phyloP scores from a whole-genome alignment of 768 basidiomycete species.

The Filobasidium wieringae region DNA sequence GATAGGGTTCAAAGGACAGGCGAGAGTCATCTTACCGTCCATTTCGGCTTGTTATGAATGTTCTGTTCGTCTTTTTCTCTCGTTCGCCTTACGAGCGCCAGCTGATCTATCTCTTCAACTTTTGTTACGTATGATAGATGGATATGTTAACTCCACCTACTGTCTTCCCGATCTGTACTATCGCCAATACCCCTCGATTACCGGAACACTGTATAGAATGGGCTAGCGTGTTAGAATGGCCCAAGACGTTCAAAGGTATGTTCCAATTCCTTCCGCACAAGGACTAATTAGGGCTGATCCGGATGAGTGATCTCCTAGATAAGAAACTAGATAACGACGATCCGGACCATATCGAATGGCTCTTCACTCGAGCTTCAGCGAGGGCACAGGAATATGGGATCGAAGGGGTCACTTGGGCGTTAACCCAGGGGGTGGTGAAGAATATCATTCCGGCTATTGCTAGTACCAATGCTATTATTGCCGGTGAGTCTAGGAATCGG shows the following conservation, averaged over 20 bases:
- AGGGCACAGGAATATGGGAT: conserved; percentile 93
- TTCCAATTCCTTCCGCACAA: not conserved
- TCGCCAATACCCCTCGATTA: conserved; percentile 93
- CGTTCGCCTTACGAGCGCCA: too few relatives aligned
- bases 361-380: conserved; percentile 64
- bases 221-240: conserved; percentile 98
- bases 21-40: conserved; percentile 88
- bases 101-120: too few relatives aligned
- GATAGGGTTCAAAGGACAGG: conserved; percentile 94
- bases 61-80: conserved; percentile 43
- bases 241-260: conserved; percentile 75
- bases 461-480: conserved; percentile 95
- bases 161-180: conserved; percentile 95
- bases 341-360: conserved; percentile 90
- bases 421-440: conserved; percentile 98
- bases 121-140: conserved; percentile 37
- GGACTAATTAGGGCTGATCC: not conserved
- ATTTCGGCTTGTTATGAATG: conserved; percentile 97
- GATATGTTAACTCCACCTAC: conserved; percentile 98
- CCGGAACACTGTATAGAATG: conserved; percentile 99
- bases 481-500: conserved; percentile 49
- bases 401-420: conserved; percentile 93
- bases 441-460: conserved; percentile 99
- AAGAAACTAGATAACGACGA: conserved; percentile 96
- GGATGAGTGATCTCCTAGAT: conserved; percentile 46